Evolutionary conservation across 2,329 filamentous ascomycete species (phyloP).

Genomic region (Nothophaeocryptopus gaeumannii): DNA sequence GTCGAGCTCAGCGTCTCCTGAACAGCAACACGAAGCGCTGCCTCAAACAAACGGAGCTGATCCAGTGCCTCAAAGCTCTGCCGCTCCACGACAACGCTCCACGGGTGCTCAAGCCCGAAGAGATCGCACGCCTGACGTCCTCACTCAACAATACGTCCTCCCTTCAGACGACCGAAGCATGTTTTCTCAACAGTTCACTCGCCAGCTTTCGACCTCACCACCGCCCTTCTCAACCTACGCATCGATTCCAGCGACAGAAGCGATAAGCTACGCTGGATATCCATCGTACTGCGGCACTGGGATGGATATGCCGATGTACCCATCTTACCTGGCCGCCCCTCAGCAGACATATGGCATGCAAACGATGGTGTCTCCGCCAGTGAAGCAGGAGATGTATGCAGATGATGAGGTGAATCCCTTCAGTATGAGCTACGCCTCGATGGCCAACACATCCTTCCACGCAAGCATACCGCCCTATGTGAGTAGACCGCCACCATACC

Average conservation of each 20-base stretch:
- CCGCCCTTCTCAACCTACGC: conserved; percentile 64
- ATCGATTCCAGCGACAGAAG: conserved; percentile 62
- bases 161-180: conserved; percentile 60
- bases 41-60: conserved; percentile 32
- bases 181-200: conserved; percentile 64
- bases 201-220: conserved; percentile 68
- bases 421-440: conserved; percentile 66
- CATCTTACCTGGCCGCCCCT: conserved; percentile 54
- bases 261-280: conserved; percentile 52
- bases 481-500: conserved; percentile 37
- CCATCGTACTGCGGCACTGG: conserved; percentile 30
- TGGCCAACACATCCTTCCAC: conserved; percentile 59
- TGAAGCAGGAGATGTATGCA: conserved; percentile 64
- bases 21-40: conserved; percentile 56
- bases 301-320: conserved; percentile 48
- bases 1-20: conserved; percentile 58
- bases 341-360: conserved; percentile 31
- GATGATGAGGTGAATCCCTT: conserved; percentile 62
- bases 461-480: conserved; percentile 67
- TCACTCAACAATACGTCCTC: conserved; percentile 32
- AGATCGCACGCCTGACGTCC: conserved; percentile 27
- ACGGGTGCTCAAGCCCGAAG: conserved; percentile 22
- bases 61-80: conserved; percentile 5
- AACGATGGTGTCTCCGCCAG: conserved; percentile 48
- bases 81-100: conserved; percentile 27